Percentiles rank a stretch among this genome's conserved stretches.
These are phyloP conservation scores for Yamadazyma paraphyllophila DNA, from an alignment of 805 yeast species.

Conservation along the genomic window DNA sequence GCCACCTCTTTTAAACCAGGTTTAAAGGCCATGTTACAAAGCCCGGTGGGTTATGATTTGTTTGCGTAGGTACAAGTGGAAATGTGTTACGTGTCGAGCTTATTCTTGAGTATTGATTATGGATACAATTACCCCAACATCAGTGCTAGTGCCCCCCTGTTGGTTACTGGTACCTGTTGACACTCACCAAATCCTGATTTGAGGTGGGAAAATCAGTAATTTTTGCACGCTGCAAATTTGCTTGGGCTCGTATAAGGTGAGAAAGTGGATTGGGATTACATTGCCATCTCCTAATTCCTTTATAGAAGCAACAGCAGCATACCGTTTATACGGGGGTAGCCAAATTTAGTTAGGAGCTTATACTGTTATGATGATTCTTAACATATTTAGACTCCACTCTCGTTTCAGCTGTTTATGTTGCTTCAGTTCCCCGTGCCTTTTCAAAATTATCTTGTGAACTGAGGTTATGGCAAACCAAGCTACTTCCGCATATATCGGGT, in stretches of 20 bases:
- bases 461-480: background rate
- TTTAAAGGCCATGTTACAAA: background rate
- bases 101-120: too few relatives aligned
- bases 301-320: background rate
- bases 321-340: background rate
- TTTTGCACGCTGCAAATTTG: constrained; percentile 3
- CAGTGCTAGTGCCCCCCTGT: too few relatives aligned
- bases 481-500: background rate
- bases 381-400: background rate
- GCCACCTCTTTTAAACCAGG: background rate
- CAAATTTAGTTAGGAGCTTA: background rate
- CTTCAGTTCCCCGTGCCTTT: constrained; percentile 1
- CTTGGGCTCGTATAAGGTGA: constrained; percentile 13
- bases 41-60: too few relatives aligned
- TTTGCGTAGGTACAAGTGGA: too few relatives aligned
- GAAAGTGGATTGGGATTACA: background rate
- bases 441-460: background rate
- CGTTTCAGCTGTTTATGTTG: background rate
- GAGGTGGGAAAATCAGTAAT: background rate
- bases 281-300: constrained; percentile 5
- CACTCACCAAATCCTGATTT: background rate
- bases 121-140: too few relatives aligned
- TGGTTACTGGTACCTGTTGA: background rate
- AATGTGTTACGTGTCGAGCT: too few relatives aligned
- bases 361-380: too few relatives aligned